Conservation (phyloP, 176 grass and related monocot genomes). For the Dactylis glomerata region DNA sequence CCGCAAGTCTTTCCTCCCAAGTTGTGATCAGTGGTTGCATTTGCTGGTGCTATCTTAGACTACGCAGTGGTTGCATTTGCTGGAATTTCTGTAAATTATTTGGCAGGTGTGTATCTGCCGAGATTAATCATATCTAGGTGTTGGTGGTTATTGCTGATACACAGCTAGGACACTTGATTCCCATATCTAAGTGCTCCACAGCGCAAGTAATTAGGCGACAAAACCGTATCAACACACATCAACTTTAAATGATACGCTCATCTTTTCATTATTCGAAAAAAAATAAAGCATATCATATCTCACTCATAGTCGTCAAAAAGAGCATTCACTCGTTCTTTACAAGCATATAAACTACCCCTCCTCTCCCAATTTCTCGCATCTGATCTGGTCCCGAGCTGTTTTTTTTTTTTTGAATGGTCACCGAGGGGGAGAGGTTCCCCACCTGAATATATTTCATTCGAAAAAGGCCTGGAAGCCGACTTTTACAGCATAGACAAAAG, state of each 20-base stretch:
- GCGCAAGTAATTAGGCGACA: slow-evolving; percentile 18
- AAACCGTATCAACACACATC: background rate
- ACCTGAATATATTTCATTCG: no score
- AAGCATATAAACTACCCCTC: background rate
- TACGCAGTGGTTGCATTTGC: background rate
- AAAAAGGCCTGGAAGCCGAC: no score
- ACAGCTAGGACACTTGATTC: background rate
- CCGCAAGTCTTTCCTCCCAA: background rate
- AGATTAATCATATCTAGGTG: background rate
- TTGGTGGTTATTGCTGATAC: background rate
- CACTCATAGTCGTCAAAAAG: no score
- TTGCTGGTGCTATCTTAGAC: background rate
- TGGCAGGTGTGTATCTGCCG: background rate
- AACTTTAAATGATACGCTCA: background rate
- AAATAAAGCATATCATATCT: background rate
- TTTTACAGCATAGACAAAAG: no score
- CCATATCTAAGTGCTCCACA: slow-evolving; percentile 23
- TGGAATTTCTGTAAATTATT: background rate
- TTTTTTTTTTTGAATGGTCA: no score
- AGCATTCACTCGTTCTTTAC: background rate
- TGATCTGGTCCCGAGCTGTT: slow-evolving; percentile 26
- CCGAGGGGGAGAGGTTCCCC: no score
- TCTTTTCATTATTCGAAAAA: background rate
- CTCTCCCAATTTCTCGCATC: background rate
- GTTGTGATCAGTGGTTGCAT: background rate